Evolutionary conservation across 345 rosid genomes (phyloP), one percentile per base, ranked within the genome.

Genomic region (Physaria fendleri): DNA sequence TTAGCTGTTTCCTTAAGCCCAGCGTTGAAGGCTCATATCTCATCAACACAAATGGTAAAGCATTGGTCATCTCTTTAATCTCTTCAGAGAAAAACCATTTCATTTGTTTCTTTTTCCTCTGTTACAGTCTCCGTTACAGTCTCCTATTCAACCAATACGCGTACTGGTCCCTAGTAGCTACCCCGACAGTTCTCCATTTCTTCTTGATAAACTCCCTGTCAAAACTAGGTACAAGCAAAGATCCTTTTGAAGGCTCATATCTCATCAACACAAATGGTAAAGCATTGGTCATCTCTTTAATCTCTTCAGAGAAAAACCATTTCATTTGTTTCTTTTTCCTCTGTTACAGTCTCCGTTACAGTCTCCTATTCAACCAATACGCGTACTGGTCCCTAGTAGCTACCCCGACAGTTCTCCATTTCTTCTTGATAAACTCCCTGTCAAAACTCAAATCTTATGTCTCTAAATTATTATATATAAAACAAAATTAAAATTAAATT

Each of bases 371-470:
- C 88, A 79, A 66, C 97, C 95, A 33, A 50, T 90, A 51, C 81
- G 81, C 21, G 72, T 86, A 76, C 76, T 86, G 38, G 84, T 90
- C 52, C 97, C 97, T 8, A 25, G 81, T 55, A 81, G 72, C 76
- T 90, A 90, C 71, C 97, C 97, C 21, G 79, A 71, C 59, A 78
- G 86, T 73, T 86, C 90, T 4, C 92, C 92, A 8, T 64, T 82
- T 57, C 73, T 86, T 12, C 54, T 84, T 29, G 94, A 85, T 71
- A 88, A 83, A 64, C 70, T 83, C 68, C 88, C 92, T 2, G 84
- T 79, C 50, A 90, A 90, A 79, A 79, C 76, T n/a, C n/a, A n/a
- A n/a, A n/a, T n/a, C n/a, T n/a, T n/a, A n/a, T n/a, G n/a, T n/a
- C n/a, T n/a, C n/a, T n/a, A n/a, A n/a, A n/a, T n/a, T n/a, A n/a